These are phyloP conservation scores for Cupressus sempervirens DNA, from an alignment of 75 land plant species.

Conservation along the genomic window DNA sequence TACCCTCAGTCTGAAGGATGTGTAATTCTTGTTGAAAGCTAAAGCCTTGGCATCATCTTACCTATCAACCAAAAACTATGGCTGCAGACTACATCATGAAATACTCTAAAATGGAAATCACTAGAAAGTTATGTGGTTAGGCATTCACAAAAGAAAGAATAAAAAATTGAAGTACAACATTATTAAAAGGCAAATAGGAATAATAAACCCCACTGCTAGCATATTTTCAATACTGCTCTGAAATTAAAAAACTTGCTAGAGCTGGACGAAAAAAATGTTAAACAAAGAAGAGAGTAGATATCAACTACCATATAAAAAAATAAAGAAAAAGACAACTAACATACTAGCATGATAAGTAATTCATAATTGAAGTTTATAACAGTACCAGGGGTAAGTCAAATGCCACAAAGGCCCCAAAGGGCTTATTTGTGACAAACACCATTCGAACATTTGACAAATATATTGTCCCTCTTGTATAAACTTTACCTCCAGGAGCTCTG, in stretches of 20 bases:
- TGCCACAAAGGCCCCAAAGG: conserved; percentile 52
- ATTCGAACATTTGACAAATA: conserved; percentile 71
- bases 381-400: conserved; percentile 87
- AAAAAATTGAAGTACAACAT: neutral
- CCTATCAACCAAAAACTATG: neutral
- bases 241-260: neutral
- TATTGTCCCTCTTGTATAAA: conserved; percentile 63
- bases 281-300: conserved; percentile 10
- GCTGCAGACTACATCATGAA: neutral
- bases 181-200: neutral
- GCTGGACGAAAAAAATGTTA: neutral
- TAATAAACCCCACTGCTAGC: neutral
- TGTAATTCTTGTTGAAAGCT: no score
- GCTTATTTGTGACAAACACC: conserved; percentile 74
- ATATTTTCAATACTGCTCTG: neutral
- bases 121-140: neutral
- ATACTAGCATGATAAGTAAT: neutral
- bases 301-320: neutral
- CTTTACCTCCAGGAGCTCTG: conserved; percentile 48
- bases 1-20: no score
- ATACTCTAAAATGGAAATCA: neutral
- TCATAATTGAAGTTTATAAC: conserved; percentile 13
- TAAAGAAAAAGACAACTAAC: neutral
- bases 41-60: no score
- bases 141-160: neutral